phyloP scores from a whole-genome alignment of 176 grass and related monocot species.

The Oryza australiensis region DNA sequence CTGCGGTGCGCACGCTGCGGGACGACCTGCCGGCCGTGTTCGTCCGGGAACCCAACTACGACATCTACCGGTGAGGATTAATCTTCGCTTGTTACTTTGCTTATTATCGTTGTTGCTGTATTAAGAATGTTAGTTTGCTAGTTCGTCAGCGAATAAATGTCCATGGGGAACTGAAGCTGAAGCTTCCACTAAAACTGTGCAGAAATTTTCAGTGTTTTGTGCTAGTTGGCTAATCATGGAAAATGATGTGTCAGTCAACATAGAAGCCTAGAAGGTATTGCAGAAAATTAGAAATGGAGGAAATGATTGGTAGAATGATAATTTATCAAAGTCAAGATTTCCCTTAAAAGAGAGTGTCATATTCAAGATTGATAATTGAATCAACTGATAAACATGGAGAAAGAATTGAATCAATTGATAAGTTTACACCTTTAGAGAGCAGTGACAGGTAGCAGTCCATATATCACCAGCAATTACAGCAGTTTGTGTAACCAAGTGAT shows the following conservation, averaged over 20 bases:
- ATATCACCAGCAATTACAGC: neutral
- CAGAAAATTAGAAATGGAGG: slow-evolving; percentile 4
- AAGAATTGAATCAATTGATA: neutral
- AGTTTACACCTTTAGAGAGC: neutral
- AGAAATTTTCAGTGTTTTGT: neutral
- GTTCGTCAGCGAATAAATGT: neutral
- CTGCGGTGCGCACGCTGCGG: slow-evolving; percentile 84
- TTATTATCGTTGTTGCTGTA: neutral
- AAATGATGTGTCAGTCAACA: neutral
- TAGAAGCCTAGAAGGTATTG: neutral
- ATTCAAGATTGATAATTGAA: slow-evolving; percentile 10
- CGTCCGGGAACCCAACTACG: slow-evolving; percentile 74
- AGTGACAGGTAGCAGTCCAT: slow-evolving; percentile 3
- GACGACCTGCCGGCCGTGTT: slow-evolving; percentile 88
- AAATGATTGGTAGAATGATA: neutral
- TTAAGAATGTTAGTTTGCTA: neutral
- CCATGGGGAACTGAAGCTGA: neutral
- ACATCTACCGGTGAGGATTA: slow-evolving; percentile 80
- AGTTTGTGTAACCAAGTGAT: neutral
- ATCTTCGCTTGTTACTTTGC: neutral
- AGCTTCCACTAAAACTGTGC: slow-evolving; percentile 17
- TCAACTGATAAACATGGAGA: neutral
- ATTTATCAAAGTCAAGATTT: neutral
- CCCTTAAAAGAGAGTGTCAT: neutral
- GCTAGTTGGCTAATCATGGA: slow-evolving; percentile 7